Conservation (phyloP, 2,329 filamentous ascomycete species). For the Cryphonectria carpinicola region DNA sequence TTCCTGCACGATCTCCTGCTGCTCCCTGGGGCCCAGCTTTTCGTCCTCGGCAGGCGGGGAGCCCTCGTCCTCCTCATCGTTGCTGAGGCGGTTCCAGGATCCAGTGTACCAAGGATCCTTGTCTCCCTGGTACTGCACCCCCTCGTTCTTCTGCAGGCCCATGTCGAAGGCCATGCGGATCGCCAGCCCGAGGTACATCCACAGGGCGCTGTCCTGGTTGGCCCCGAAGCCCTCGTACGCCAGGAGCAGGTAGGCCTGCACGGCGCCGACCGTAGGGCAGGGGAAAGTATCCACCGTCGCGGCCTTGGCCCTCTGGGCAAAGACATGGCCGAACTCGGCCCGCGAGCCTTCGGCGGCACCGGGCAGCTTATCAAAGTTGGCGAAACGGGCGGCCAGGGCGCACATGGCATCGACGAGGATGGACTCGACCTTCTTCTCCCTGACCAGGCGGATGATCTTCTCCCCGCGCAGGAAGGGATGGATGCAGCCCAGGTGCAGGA, state of each 20-base stretch:
- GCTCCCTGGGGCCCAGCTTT: conserved; percentile 52
- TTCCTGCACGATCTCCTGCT: conserved; percentile 74
- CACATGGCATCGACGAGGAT: conserved; percentile 89
- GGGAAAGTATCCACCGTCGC: conserved; percentile 82
- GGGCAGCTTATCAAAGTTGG: conserved; percentile 58
- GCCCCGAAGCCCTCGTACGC: conserved; percentile 90
- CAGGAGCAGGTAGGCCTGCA: conserved; percentile 81
- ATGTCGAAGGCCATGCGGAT: conserved; percentile 84
- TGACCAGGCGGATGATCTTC: conserved; percentile 74
- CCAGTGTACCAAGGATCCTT: conserved; percentile 55
- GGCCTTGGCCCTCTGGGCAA: conserved; percentile 81
- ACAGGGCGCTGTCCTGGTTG: conserved; percentile 84
- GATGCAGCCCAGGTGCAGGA: conserved; percentile 79
- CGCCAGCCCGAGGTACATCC: conserved; percentile 90
- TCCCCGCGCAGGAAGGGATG: conserved; percentile 80
- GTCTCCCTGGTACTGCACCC: conserved; percentile 65
- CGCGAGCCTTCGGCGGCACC: conserved; percentile 53
- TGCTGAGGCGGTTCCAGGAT: conserved; percentile 44
- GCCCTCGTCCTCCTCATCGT: conserved; percentile 27
- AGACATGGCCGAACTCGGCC: conserved; percentile 75
- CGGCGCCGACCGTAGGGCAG: conserved; percentile 80
- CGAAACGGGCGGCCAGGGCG: conserved; percentile 80
- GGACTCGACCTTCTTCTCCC: conserved; percentile 79
- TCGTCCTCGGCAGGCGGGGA: conserved; percentile 35
- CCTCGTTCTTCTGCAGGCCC: conserved; percentile 80